These are phyloP conservation scores for Penicillium verhagenii DNA, from an alignment of 495 filamentous ascomycete species.

Conservation along the genomic window DNA sequence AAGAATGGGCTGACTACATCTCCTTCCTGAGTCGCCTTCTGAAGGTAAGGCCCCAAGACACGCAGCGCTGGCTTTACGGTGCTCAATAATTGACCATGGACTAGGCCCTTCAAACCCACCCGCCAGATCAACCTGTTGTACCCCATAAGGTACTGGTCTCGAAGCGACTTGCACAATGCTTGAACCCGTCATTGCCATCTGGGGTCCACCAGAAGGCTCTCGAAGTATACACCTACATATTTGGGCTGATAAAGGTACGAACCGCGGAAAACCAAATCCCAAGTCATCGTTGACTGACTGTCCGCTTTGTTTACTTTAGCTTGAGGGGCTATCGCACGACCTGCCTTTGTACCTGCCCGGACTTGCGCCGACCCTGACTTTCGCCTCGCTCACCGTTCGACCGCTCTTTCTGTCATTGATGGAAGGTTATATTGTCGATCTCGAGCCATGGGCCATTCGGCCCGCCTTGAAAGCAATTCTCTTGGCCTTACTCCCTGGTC, in stretches of 20 bases:
- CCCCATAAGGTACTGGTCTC: constrained; percentile 83
- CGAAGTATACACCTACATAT: constrained; percentile 89
- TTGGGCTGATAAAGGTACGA: constrained; percentile 47
- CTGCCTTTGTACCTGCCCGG: constrained; percentile 87
- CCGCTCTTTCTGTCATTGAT: constrained; percentile 79
- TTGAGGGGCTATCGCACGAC: constrained; percentile 74
- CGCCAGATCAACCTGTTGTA: constrained; percentile 65
- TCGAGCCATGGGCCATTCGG: constrained; percentile 68
- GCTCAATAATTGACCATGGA: constrained; percentile 18
- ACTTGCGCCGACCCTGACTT: constrained; percentile 81
- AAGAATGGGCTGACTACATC: constrained; percentile 99
- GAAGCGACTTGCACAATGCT: constrained; percentile 89
- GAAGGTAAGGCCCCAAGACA: constrained; percentile 58
- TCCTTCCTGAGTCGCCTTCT: constrained; percentile 89
- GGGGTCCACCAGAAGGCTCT: constrained; percentile 98
- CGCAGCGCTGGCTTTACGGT: neutral
- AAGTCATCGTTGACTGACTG: neutral
- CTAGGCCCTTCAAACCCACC: constrained; percentile 86
- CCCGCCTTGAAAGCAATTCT: constrained; percentile 89
- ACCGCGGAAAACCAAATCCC: neutral
- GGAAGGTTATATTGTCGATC: constrained; percentile 71
- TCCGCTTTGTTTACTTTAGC: constrained; percentile 25
- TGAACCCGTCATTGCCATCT: constrained; percentile 89
- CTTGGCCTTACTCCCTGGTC: constrained; percentile 78
- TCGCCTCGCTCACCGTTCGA: constrained; percentile 86